Evolutionary conservation across 352 stramenopile species (phyloP).

Genomic region (Plasmopara muralis): DNA sequence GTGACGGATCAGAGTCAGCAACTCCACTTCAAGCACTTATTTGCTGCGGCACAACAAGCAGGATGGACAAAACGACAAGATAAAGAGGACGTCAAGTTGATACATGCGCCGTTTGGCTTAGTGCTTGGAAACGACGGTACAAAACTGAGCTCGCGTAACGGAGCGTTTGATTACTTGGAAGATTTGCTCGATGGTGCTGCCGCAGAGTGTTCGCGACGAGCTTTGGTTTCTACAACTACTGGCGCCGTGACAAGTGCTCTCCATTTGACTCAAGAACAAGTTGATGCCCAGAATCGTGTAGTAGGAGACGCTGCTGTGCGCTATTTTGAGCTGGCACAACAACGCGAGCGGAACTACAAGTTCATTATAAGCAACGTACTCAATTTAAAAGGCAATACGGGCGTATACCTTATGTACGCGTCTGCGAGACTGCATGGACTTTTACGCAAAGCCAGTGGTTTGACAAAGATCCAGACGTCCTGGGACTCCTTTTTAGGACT

Average conservation of each 20-base stretch:
- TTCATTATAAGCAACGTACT: constrained; percentile 79
- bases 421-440: constrained; percentile 69
- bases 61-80: constrained; percentile 35
- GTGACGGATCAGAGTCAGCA: constrained; percentile 78
- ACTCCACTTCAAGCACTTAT: constrained; percentile 76
- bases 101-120: constrained; percentile 68
- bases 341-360: constrained; percentile 82
- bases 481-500: constrained; percentile 26
- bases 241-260: constrained; percentile 20
- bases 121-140: constrained; percentile 72
- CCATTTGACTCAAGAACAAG: constrained; percentile 17
- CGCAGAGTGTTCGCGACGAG: constrained; percentile 53
- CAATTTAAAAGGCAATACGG: constrained; percentile 77
- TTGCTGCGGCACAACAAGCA: constrained; percentile 44
- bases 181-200: constrained; percentile 62
- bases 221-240: constrained; percentile 35
- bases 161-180: constrained; percentile 70
- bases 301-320: constrained; percentile 72
- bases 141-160: constrained; percentile 80
- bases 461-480: constrained; percentile 15
- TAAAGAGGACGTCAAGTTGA: constrained; percentile 43
- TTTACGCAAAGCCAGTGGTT: constrained; percentile 41
- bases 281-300: constrained; percentile 35
- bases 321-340: constrained; percentile 81
- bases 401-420: constrained; percentile 80